Percentiles rank a stretch among this genome's conserved stretches.
These are phyloP conservation scores for Verbena officinalis DNA, from an alignment of 257 asterid species.

Conservation along the genomic window DNA sequence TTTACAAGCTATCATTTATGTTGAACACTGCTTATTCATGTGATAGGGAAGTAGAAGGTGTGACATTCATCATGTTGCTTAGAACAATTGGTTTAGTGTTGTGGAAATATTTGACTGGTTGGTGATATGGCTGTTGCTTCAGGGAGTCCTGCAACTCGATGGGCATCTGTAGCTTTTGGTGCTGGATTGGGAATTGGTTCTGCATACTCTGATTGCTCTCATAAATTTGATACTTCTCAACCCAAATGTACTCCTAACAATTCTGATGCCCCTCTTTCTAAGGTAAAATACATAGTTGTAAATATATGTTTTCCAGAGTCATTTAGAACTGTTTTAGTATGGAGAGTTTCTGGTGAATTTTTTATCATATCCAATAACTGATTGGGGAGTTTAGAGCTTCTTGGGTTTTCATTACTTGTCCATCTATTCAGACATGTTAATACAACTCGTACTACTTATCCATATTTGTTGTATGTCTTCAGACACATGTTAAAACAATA, in stretches of 20 bases:
- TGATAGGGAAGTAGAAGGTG: background rate
- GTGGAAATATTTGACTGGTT: background rate
- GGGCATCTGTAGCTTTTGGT: constrained; percentile 87
- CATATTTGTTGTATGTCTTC: background rate
- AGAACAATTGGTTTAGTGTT: constrained; percentile 2
- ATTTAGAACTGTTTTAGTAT: background rate
- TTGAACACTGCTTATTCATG: background rate
- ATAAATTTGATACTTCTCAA: constrained; percentile 52
- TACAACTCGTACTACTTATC: background rate
- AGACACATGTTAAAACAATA: background rate
- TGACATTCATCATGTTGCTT: background rate
- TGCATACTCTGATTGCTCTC: constrained; percentile 80
- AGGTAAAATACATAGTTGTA: constrained; percentile 53
- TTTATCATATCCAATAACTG: background rate
- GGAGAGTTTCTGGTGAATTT: background rate
- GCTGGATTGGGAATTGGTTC: constrained; percentile 88
- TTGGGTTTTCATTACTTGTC: background rate
- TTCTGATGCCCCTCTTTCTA: constrained; percentile 28
- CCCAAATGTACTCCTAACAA: constrained; percentile 43
- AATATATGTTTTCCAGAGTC: no score
- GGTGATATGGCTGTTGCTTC: constrained; percentile 24
- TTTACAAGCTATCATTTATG: background rate
- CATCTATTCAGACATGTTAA: background rate
- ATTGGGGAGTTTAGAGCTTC: background rate
- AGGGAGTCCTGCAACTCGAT: constrained; percentile 91